Conservation (phyloP, 2,329 filamentous ascomycete species). For the Colletotrichum theobromicola region DNA sequence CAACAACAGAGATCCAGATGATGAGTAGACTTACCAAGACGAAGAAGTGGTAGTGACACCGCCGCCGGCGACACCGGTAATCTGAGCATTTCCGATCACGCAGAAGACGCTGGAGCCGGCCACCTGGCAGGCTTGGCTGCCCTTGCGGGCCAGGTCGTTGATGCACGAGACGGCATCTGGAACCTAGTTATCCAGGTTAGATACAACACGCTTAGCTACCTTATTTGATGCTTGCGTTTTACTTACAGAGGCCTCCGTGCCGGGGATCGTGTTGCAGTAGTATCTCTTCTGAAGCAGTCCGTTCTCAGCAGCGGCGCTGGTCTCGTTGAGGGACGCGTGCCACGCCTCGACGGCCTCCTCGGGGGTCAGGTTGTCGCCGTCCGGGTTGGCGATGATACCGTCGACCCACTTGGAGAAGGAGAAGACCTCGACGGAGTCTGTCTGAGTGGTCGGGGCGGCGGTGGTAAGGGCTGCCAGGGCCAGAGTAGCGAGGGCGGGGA, state of each 20-base stretch:
- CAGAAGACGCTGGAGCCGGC: background rate
- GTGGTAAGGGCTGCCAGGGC: background rate
- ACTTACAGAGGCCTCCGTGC: background rate
- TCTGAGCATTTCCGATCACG: background rate
- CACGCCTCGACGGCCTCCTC: constrained; percentile 6
- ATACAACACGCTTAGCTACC: background rate
- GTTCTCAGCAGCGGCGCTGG: background rate
- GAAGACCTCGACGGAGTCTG: background rate
- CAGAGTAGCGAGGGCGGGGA: background rate
- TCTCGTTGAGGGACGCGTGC: background rate
- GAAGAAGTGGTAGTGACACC: background rate
- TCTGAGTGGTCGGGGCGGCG: background rate
- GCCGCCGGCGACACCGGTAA: background rate
- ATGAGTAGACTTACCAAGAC: background rate
- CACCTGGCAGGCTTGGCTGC: background rate
- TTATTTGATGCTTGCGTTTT: background rate
- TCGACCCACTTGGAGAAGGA: constrained; percentile 17
- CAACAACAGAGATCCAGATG: accelerated
- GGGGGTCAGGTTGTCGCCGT: constrained; percentile 10
- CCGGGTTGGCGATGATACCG: constrained; percentile 16
- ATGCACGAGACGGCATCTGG: constrained; percentile 17
- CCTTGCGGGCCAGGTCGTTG: constrained; percentile 9
- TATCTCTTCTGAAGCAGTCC: background rate
- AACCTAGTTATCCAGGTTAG: background rate
- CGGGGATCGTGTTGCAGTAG: background rate